phyloP scores from a whole-genome alignment of 2,329 filamentous ascomycete genomes.

The Cladosporium sp. region DNA sequence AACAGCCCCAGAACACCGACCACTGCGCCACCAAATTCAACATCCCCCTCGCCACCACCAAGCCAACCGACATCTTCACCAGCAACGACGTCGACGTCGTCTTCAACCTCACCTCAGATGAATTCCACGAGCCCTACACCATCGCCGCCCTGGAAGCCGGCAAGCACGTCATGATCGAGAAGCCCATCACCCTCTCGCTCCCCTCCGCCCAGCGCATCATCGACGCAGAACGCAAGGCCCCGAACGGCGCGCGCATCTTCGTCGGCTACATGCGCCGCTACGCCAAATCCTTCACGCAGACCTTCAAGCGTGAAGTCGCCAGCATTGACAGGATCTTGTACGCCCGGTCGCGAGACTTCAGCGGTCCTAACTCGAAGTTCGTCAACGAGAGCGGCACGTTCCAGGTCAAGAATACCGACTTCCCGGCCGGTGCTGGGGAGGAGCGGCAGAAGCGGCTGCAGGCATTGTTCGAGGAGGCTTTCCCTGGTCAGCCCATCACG shows the following conservation, averaged over 20 bases:
- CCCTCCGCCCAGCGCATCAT: slow-evolving; percentile 50
- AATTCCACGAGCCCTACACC: slow-evolving; percentile 55
- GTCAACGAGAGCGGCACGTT: slow-evolving; percentile 53
- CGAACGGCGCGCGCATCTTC: slow-evolving; percentile 50
- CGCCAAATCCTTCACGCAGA: slow-evolving; percentile 55
- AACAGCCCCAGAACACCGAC: slow-evolving; percentile 25
- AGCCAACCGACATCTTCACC: slow-evolving; percentile 46
- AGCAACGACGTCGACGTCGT: slow-evolving; percentile 54
- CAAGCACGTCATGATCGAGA: slow-evolving; percentile 62
- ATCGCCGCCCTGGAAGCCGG: slow-evolving; percentile 54
- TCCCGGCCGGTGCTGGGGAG: slow-evolving; percentile 31
- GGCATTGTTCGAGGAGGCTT: slow-evolving; percentile 37
- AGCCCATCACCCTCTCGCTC: slow-evolving; percentile 55
- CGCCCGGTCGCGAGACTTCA: slow-evolving; percentile 55
- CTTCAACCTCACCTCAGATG: slow-evolving; percentile 55
- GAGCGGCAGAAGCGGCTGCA: slow-evolving; percentile 30
- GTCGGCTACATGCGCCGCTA: slow-evolving; percentile 65
- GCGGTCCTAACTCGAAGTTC: slow-evolving; percentile 55
- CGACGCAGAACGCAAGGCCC: slow-evolving; percentile 48
- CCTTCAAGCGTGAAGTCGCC: slow-evolving; percentile 55
- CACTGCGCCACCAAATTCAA: slow-evolving; percentile 44
- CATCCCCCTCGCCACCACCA: slow-evolving; percentile 37
- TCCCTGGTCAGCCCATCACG: slow-evolving; percentile 35
- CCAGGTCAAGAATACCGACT: slow-evolving; percentile 47
- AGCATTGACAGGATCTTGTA: slow-evolving; percentile 56